A percentile compares a stretch with the other conserved stretches of the same genome.
These are phyloP conservation scores for Calycina herbarum DNA, from an alignment of 2,329 filamentous ascomycete genomes.

Conservation along the genomic window DNA sequence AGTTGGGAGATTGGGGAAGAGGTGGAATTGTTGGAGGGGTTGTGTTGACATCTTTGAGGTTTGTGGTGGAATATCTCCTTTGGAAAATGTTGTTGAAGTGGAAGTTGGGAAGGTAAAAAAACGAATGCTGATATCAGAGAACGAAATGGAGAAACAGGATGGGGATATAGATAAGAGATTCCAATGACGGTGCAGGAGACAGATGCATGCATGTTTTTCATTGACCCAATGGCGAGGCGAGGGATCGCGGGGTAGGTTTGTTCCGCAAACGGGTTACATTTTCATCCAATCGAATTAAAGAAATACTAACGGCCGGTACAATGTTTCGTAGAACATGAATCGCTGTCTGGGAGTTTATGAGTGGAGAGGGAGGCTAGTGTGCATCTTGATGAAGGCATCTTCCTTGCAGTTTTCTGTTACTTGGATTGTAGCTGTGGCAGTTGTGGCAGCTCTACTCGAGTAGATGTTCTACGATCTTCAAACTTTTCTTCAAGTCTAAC, in stretches of 20 bases:
- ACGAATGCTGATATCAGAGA: background rate
- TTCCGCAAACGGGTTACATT: background rate
- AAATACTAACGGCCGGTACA: background rate
- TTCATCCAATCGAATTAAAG: background rate
- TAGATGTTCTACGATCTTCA: background rate
- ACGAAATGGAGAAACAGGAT: background rate
- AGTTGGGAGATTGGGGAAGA: constrained; percentile 30
- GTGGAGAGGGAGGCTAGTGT: background rate
- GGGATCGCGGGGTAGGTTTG: background rate
- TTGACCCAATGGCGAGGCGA: background rate
- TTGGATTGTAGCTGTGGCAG: background rate
- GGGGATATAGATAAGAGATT: constrained; percentile 2
- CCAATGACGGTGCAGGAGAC: background rate
- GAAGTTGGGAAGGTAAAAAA: background rate
- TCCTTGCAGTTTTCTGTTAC: background rate
- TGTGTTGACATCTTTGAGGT: background rate
- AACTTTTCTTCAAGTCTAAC: no score
- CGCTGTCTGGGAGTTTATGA: background rate
- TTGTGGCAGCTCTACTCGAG: background rate
- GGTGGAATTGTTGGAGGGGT: constrained; percentile 19
- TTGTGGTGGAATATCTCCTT: background rate
- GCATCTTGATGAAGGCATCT: background rate
- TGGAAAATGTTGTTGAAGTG: background rate
- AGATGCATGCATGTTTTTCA: constrained; percentile 1
- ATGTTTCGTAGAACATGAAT: background rate